A percentile compares a stretch with the other conserved stretches of the same genome.
Conservation (phyloP, 345 rosid genomes). For the Citrus glauca region DNA sequence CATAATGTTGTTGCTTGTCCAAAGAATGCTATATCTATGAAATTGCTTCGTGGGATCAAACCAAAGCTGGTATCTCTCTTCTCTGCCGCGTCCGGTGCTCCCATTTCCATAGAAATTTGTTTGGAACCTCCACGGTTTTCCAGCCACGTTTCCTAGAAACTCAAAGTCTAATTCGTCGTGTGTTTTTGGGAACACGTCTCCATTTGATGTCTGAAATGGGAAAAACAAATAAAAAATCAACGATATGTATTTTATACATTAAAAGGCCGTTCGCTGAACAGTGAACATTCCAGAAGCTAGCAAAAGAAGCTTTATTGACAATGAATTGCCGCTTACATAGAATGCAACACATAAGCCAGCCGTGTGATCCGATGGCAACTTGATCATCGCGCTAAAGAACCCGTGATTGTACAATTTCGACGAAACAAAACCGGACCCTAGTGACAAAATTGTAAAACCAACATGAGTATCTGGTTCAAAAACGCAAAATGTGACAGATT, state of each 20-base stretch:
- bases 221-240: no score
- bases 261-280: no score
- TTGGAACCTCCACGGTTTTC: conserved; percentile 93
- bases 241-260: no score
- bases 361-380: conserved; percentile 74
- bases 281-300: no score
- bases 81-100: conserved; percentile 85
- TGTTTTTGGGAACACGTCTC: conserved; percentile 68
- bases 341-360: conserved; percentile 92
- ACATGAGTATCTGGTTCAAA: no score
- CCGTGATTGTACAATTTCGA: conserved; percentile 80
- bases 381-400: conserved; percentile 82
- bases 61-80: conserved; percentile 90
- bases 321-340: conserved; percentile 42
- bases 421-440: conserved; percentile 90
- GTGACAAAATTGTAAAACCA: not conserved
- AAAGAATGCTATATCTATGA: conserved; percentile 83
- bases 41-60: conserved; percentile 84
- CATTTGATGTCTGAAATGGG: conserved; percentile 62
- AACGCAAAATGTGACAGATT: no score
- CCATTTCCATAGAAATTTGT: conserved; percentile 92
- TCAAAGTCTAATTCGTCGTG: conserved; percentile 96
- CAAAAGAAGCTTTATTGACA: no score
- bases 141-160: conserved; percentile 76
- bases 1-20: conserved; percentile 79